These are phyloP conservation scores for Neurospora intermedia DNA, from an alignment of 495 filamentous ascomycete genomes.

Conservation along the genomic window DNA sequence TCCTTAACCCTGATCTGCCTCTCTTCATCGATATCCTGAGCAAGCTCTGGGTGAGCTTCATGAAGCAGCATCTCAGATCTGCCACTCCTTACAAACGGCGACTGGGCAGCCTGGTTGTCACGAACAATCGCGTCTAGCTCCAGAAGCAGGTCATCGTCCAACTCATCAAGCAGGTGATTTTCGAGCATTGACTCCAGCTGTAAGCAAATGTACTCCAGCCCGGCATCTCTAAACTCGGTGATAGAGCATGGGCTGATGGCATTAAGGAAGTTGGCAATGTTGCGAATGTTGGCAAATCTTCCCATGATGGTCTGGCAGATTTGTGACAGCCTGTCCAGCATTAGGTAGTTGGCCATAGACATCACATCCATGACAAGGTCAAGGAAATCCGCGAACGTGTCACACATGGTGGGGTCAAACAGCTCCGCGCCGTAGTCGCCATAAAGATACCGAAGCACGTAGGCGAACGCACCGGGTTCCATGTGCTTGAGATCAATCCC, in stretches of 20 bases:
- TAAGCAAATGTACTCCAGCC: constrained; percentile 81
- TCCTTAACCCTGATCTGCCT: constrained; percentile 36
- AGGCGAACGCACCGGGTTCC: constrained; percentile 54
- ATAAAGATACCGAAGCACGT: constrained; percentile 77
- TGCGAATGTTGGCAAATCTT: constrained; percentile 78
- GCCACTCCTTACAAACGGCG: constrained; percentile 64
- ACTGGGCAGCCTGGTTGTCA: constrained; percentile 66
- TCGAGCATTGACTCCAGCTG: constrained; percentile 84
- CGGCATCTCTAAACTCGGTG: constrained; percentile 76
- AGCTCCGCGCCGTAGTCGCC: constrained; percentile 69
- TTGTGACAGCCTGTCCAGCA: constrained; percentile 84
- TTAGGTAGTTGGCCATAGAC: constrained; percentile 82
- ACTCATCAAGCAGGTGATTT: constrained; percentile 71
- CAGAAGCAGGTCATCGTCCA: constrained; percentile 71
- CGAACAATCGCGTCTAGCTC: constrained; percentile 72
- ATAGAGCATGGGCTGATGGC: constrained; percentile 71
- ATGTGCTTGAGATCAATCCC: constrained; percentile 79
- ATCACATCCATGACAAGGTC: constrained; percentile 88
- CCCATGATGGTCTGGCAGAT: constrained; percentile 83
- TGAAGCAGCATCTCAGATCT: constrained; percentile 59
- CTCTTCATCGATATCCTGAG: constrained; percentile 43
- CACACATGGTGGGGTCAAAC: constrained; percentile 64
- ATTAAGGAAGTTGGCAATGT: constrained; percentile 75
- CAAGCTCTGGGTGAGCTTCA: constrained; percentile 54
- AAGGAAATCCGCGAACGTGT: constrained; percentile 68